phyloP scores from a whole-genome alignment of 805 yeast species.

The Myxozyma sirexii region DNA sequence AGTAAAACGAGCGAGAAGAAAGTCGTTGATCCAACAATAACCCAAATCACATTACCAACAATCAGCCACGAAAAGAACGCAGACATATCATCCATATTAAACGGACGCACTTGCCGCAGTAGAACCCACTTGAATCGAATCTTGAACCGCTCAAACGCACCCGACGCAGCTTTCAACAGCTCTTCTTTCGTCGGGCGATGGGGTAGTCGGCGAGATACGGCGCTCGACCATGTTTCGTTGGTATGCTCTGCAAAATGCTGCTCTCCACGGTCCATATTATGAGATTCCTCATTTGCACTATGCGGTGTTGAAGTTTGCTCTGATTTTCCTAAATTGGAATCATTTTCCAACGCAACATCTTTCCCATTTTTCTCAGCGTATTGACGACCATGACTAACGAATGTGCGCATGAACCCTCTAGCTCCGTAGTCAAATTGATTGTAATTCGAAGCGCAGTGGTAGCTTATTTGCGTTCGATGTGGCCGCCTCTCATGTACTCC shows the following conservation, averaged over 20 bases:
- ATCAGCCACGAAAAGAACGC: conserved; percentile 92
- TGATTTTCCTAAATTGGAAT: conserved; percentile 1
- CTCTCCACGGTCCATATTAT: too few species aligned
- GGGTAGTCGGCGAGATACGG: conserved; percentile 23
- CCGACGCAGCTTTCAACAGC: conserved; percentile 50
- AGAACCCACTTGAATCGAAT: conserved; percentile 72
- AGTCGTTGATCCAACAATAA: conserved; percentile 88
- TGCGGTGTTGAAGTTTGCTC: conserved; percentile 1
- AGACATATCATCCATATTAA: conserved; percentile 86
- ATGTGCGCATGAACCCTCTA: neutral
- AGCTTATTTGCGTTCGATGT: neutral
- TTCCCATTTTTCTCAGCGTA: conserved; percentile 3
- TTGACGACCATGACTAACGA: neutral
- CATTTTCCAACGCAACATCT: neutral
- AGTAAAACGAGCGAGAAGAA: conserved; percentile 79
- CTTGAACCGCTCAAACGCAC: conserved; percentile 47
- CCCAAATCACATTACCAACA: conserved; percentile 79
- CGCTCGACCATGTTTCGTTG: conserved; percentile 24
- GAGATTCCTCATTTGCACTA: neutral
- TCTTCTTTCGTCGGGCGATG: conserved; percentile 45
- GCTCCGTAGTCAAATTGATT: neutral
- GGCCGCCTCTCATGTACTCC: neutral
- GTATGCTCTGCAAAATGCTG: neutral
- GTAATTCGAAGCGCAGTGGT: neutral
- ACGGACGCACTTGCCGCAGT: conserved; percentile 75